Evolutionary conservation across 1,139 yeast species (phyloP).

Genomic region (Yamadazyma dendronema): DNA sequence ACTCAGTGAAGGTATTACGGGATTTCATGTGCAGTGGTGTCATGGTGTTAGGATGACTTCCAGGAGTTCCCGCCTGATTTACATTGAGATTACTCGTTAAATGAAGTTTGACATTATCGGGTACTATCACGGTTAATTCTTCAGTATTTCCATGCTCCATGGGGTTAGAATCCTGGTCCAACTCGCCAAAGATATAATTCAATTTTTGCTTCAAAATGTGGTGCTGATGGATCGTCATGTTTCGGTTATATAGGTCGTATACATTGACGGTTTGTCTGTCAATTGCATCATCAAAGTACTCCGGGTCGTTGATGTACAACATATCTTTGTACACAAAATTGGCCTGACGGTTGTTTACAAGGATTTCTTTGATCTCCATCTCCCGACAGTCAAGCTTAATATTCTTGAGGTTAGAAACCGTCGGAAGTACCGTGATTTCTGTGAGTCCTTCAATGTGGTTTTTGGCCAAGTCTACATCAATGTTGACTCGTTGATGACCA

Average conservation of each 20-base stretch:
- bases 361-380: constrained; percentile 60
- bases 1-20: constrained; percentile 32
- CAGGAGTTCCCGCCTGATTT: constrained; percentile 42
- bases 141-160: constrained; percentile 52
- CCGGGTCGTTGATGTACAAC: constrained; percentile 38
- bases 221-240: constrained; percentile 53
- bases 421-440: constrained; percentile 77
- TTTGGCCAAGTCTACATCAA: constrained; percentile 63
- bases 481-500: constrained; percentile 66
- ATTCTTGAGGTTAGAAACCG: constrained; percentile 53
- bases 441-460: constrained; percentile 68
- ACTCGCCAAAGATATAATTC: constrained; percentile 58
- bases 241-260: constrained; percentile 44
- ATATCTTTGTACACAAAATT: constrained; percentile 41
- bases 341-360: constrained; percentile 49
- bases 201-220: constrained; percentile 65
- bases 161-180: constrained; percentile 21
- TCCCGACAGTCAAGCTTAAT: constrained; percentile 82
- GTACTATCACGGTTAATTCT: constrained; percentile 69
- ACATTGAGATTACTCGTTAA: constrained; percentile 53
- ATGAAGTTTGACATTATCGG: constrained; percentile 65
- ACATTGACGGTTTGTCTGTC: constrained; percentile 25
- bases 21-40: constrained; percentile 42
- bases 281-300: constrained; percentile 19
- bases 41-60: constrained; percentile 34